Evolutionary conservation across 768 basidiomycete species (phyloP).

Genomic region (Russula emetica): DNA sequence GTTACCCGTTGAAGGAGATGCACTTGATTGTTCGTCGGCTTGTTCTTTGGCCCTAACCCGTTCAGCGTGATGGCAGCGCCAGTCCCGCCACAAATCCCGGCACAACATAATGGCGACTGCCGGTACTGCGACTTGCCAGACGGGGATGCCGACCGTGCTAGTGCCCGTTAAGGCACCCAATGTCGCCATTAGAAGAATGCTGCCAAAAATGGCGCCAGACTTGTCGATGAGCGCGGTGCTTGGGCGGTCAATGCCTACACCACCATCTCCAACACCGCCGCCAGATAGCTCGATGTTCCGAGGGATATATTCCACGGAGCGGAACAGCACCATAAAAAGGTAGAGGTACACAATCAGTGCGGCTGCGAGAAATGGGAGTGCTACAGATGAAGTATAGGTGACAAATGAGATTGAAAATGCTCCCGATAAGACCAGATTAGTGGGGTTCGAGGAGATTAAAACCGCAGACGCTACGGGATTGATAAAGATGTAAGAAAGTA

Average conservation of each 20-base stretch:
- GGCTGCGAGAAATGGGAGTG: conserved; percentile 71
- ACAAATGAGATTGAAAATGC: conserved; percentile 76
- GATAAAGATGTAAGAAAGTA: neutral
- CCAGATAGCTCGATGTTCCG: conserved; percentile 43
- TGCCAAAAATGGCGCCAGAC: conserved; percentile 68
- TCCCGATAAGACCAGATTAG: conserved; percentile 89
- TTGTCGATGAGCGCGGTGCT: conserved; percentile 68
- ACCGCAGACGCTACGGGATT: conserved; percentile 43
- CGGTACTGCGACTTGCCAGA: conserved; percentile 81
- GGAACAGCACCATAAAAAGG: conserved; percentile 55
- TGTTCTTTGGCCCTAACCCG: neutral
- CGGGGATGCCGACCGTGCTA: conserved; percentile 70
- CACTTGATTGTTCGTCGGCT: neutral
- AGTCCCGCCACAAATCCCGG: conserved; percentile 52
- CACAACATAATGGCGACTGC: conserved; percentile 70
- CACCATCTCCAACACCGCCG: conserved; percentile 30
- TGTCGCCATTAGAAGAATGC: conserved; percentile 57
- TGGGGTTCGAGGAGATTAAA: conserved; percentile 84
- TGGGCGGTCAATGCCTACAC: conserved; percentile 34
- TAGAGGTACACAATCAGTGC: conserved; percentile 57
- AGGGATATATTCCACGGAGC: conserved; percentile 51
- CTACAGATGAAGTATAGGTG: conserved; percentile 77
- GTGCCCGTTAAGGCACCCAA: conserved; percentile 72
- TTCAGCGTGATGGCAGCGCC: conserved; percentile 19
- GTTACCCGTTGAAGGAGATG: neutral